Conservation (phyloP, 2,329 filamentous ascomycete species). For the Mycosphaerelloides madeirae region DNA sequence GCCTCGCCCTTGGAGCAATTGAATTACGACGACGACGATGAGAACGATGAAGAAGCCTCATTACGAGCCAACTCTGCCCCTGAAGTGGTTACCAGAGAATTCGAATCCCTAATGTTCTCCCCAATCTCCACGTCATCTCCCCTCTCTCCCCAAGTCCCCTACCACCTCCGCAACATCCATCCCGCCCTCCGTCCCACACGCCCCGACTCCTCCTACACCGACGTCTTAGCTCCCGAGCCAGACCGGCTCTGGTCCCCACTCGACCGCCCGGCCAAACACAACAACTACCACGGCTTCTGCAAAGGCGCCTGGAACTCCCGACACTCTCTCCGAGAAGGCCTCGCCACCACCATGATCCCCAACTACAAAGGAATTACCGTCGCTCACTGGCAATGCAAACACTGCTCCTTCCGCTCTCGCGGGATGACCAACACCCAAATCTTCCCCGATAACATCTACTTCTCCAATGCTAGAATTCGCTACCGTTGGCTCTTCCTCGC, state of each 20-base stretch:
- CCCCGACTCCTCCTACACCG: background rate
- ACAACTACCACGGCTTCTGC: conserved; percentile 15
- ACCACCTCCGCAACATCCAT: conserved; percentile 2
- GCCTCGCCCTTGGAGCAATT: background rate
- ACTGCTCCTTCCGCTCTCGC: conserved; percentile 10
- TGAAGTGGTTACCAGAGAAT: conserved; percentile 1
- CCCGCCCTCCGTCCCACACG: conserved; percentile 3
- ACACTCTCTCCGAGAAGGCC: conserved; percentile 4
- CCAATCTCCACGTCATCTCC: background rate
- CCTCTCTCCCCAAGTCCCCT: background rate
- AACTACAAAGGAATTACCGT: conserved; percentile 2
- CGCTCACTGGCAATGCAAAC: conserved; percentile 14
- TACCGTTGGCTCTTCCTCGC: conserved; percentile 18
- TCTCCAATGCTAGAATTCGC: conserved; percentile 8
- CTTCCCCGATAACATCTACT: conserved; percentile 9
- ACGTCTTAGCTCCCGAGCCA: background rate
- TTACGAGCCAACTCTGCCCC: background rate
- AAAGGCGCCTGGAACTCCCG: conserved; percentile 13
- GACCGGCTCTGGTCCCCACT: background rate
- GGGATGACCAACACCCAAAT: conserved; percentile 1
- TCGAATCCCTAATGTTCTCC: background rate
- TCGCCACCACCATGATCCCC: conserved; percentile 7
- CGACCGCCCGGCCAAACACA: background rate
- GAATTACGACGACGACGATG: background rate
- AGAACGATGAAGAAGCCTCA: background rate